These are phyloP conservation scores for Immersiella caudata DNA, from an alignment of 495 filamentous ascomycete genomes.

Conservation along the genomic window DNA sequence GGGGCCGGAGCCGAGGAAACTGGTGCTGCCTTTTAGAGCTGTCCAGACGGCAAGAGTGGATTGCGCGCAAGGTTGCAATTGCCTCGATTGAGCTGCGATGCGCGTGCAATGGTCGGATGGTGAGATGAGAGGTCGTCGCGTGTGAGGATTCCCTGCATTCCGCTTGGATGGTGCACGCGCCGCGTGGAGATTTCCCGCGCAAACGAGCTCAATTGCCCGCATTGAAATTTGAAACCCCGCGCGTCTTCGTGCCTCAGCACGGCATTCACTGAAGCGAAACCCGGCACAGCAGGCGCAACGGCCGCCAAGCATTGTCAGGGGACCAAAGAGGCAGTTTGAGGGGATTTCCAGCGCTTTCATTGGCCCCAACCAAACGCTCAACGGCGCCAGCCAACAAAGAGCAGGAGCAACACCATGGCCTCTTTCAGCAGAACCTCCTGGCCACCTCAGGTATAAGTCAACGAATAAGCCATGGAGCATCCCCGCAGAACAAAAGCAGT, in stretches of 20 bases:
- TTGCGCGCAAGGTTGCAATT: background rate
- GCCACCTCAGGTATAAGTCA: background rate
- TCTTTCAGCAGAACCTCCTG: background rate
- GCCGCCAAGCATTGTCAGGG: constrained; percentile 16
- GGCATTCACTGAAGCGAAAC: background rate
- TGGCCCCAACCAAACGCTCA: constrained; percentile 12
- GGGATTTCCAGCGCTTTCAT: constrained; percentile 20
- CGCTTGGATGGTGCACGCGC: constrained; percentile 15
- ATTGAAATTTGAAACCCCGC: constrained; percentile 1
- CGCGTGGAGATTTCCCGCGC: constrained; percentile 29
- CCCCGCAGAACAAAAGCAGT: background rate
- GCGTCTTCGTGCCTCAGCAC: background rate
- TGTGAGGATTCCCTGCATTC: constrained; percentile 9
- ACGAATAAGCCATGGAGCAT: background rate
- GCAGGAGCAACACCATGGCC: no score
- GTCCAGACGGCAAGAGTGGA: background rate
- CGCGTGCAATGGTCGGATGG: constrained; percentile 1
- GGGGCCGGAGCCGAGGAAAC: background rate
- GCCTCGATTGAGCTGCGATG: background rate
- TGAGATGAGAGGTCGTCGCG: constrained; percentile 11
- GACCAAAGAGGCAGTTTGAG: constrained; percentile 34
- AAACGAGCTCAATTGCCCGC: constrained; percentile 40
- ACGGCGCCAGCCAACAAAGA: no score
- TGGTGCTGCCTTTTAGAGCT: background rate
- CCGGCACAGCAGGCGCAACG: constrained; percentile 11